Evolutionary conservation across 139 green algal genomes (phyloP).

Genomic region (Edaphochlamys debaryana): DNA sequence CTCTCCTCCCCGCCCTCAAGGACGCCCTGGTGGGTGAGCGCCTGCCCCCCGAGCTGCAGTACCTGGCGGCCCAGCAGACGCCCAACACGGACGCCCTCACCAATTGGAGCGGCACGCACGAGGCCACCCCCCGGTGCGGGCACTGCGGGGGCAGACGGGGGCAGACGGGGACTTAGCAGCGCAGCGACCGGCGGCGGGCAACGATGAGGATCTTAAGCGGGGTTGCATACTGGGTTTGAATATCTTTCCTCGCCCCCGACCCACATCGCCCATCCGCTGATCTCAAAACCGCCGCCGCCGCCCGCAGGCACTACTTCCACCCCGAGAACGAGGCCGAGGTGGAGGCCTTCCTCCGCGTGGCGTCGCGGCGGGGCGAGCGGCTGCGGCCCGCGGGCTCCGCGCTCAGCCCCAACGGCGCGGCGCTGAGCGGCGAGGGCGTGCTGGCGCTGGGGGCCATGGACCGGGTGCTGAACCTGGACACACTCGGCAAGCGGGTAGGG

Average conservation of each 20-base stretch:
- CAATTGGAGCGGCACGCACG: conserved; percentile 97
- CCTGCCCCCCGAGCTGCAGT: conserved; percentile 53
- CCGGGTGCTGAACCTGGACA: conserved; percentile 83
- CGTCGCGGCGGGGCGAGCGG: conserved; percentile 53
- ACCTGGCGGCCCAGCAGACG: conserved; percentile 48
- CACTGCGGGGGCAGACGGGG: too few relatives aligned
- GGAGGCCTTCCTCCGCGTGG: conserved; percentile 75
- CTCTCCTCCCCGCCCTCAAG: background rate
- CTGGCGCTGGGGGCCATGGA: conserved; percentile 93
- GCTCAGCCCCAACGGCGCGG: conserved; percentile 93
- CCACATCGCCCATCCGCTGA: too few relatives aligned
- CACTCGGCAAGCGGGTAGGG: too few relatives aligned
- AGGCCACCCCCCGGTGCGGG: conserved; percentile 63
- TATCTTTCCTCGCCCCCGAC: too few relatives aligned
- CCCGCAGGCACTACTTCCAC: conserved; percentile 72
- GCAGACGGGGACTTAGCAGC: too few relatives aligned
- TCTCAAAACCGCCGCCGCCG: too few relatives aligned
- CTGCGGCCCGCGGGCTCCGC: conserved; percentile 86
- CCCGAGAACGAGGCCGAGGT: conserved; percentile 90
- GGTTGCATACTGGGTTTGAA: too few relatives aligned
- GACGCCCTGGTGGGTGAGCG: conserved; percentile 37
- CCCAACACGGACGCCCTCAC: conserved; percentile 52
- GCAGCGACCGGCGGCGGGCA: too few relatives aligned
- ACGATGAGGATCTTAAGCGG: too few relatives aligned
- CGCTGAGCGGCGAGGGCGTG: conserved; percentile 88